Evolutionary conservation across 805 yeast genomes (phyloP).

Genomic region (Candida sonorensis): DNA sequence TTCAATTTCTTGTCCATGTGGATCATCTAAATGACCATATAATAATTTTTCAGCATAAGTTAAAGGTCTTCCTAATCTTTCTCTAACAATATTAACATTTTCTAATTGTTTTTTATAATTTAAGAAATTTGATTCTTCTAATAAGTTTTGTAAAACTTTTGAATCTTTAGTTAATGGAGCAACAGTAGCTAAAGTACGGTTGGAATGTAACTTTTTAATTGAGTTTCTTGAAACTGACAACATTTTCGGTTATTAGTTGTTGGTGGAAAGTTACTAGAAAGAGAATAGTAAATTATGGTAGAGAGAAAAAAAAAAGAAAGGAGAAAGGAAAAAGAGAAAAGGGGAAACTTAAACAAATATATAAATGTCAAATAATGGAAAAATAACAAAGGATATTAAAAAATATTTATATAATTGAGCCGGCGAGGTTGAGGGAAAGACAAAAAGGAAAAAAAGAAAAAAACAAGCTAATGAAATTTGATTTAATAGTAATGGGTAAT

Average conservation of each 20-base stretch:
- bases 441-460: no score
- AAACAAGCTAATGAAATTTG: no score
- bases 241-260: conserved; percentile 11
- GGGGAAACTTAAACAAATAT: no score
- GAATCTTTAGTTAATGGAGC: conserved; percentile 45
- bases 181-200: conserved; percentile 49
- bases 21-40: conserved; percentile 86
- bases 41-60: conserved; percentile 93
- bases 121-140: conserved; percentile 79
- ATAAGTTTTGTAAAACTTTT: conserved; percentile 44
- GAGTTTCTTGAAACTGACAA: conserved; percentile 25
- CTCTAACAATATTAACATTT: conserved; percentile 75
- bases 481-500: no score
- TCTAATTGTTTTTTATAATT: conserved; percentile 88
- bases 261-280: not conserved
- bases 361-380: no score
- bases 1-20: conserved; percentile 64
- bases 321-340: no score
- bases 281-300: no score
- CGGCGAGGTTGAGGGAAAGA: no score
- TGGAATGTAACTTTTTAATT: conserved; percentile 21
- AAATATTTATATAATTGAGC: not conserved
- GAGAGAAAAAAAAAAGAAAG: no score
- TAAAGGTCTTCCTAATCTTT: conserved; percentile 67
- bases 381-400: not conserved